phyloP scores from a whole-genome alignment of 495 filamentous ascomycete genomes.

The Annulohypoxylon moriforme region DNA sequence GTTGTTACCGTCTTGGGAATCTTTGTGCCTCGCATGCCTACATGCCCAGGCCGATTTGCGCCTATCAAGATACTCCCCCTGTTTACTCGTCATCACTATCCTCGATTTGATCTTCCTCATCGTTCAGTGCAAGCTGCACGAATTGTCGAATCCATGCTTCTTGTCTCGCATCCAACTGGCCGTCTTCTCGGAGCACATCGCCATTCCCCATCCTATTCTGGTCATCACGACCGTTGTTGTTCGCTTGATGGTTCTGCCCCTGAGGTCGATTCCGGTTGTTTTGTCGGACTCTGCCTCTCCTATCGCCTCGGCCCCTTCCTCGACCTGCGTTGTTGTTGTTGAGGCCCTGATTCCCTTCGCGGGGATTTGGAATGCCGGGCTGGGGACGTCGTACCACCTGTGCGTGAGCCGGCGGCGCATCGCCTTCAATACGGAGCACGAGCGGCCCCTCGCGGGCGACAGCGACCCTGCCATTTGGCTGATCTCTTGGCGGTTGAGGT shows the following conservation, averaged over 20 bases:
- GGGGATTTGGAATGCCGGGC: constrained; percentile 35
- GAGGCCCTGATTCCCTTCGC: constrained; percentile 27
- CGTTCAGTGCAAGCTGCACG: constrained; percentile 63
- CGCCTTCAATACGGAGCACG: constrained; percentile 62
- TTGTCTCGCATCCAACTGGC: constrained; percentile 47
- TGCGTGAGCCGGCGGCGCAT: constrained; percentile 31
- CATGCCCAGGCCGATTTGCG: constrained; percentile 31
- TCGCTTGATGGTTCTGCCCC: constrained; percentile 35
- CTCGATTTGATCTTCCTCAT: constrained; percentile 62
- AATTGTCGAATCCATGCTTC: constrained; percentile 65
- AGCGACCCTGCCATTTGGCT: constrained; percentile 46
- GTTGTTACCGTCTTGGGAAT: constrained; percentile 43
- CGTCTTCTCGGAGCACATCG: constrained; percentile 38
- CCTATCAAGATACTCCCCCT: constrained; percentile 33
- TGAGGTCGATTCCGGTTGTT: constrained; percentile 46
- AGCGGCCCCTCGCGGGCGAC: constrained; percentile 65
- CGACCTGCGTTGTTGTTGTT: constrained; percentile 17
- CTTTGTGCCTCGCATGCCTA: constrained; percentile 39
- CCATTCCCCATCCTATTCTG: constrained; percentile 31
- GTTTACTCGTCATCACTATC: constrained; percentile 53
- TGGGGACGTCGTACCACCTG: constrained; percentile 43
- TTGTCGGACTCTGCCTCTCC: constrained; percentile 44
- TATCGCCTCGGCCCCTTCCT: constrained; percentile 38
- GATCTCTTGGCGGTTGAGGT: constrained; percentile 41
- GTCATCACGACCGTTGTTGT: constrained; percentile 41